Base-by-base conservation (phyloP, 495 filamentous ascomycete genomes). In the Xanthoparmelia taractica region DNA sequence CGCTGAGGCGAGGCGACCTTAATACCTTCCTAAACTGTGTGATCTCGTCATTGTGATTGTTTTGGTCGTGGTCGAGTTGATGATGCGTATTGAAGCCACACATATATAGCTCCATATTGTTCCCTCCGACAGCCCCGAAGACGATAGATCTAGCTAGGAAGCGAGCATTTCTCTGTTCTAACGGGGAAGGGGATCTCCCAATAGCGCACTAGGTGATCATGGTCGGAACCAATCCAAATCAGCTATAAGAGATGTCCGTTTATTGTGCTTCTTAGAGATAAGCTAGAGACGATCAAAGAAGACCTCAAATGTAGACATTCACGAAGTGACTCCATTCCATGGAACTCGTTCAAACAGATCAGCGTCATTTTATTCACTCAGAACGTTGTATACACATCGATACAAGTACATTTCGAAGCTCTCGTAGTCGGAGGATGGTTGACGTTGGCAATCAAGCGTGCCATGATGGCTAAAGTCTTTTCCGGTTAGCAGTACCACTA, bases 71-170 rank as follows among this genome's bases (percentile, higher is more conserved):
- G 34, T 40, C 27, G 27, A 70, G 60, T 40, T 68, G 66, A 13
- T 57, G 27, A 38, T 68, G 64, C 15, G 66, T 33, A 55, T 70
- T 70, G 64, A 70, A 70, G 57, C 68, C 68, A 23, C 60, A 54
- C 37, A 65, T 62, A 37, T 67, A 64, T 7, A 69, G 23, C 43
- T 62, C 58, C 63, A 68, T 68, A 8, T 34, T 23, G 2, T 18
- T 40, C 20, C 15, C 12, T 37, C 20, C 13, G 12, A 11, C 18
- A 4, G 29, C 1, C 2, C 27, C 11, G 13, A 34, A 56, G 31
- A 20, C 18, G 48, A 52, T 2, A 6, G 4, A 17, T 4, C 15
- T 50, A 3, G 5, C 25, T 50, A 12, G 48, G 5, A 18, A 52
- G 23, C 27, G 25, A 4, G 3, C 25, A 4, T 29, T 10, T 29